phyloP scores from a whole-genome alignment of 768 basidiomycete species.

The Mycena amicta region DNA sequence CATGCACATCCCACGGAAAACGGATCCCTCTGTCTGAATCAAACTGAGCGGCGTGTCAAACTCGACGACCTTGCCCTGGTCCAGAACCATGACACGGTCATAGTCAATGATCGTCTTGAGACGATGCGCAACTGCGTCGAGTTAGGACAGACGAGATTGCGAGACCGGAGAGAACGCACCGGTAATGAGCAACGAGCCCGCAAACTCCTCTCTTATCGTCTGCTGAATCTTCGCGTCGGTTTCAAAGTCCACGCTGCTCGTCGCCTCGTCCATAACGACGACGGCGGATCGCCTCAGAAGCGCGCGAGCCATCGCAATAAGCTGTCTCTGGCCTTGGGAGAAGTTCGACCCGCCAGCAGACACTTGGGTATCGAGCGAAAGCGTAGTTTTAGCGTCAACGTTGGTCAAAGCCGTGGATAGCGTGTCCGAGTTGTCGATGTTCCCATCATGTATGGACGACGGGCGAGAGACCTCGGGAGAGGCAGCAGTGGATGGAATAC shows the following conservation, averaged over 20 bases:
- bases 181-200: slow-evolving; percentile 68
- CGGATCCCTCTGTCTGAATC: neutral
- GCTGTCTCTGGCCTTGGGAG: slow-evolving; percentile 87
- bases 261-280: slow-evolving; percentile 82
- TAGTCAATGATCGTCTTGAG: slow-evolving; percentile 18
- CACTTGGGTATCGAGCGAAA: slow-evolving; percentile 76
- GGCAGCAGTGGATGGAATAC: slow-evolving; percentile 46
- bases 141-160: neutral
- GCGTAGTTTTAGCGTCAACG: slow-evolving; percentile 45
- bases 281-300: slow-evolving; percentile 70
- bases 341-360: slow-evolving; percentile 88
- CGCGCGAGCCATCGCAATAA: slow-evolving; percentile 84
- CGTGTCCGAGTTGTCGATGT: slow-evolving; percentile 42
- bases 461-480: slow-evolving; percentile 49
- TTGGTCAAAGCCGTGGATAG: slow-evolving; percentile 51
- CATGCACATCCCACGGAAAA: neutral
- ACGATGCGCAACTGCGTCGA: slow-evolving; percentile 16
- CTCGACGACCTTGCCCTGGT: slow-evolving; percentile 7
- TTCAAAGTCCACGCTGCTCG: slow-evolving; percentile 81
- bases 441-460: slow-evolving; percentile 40
- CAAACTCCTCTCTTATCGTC: slow-evolving; percentile 86
- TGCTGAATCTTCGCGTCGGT: slow-evolving; percentile 89
- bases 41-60: neutral
- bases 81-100: slow-evolving; percentile 11
- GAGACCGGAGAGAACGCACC: slow-evolving; percentile 40